Evolutionary conservation across 331 rosid genomes (phyloP).

Genomic region (Rosa hybrid): DNA sequence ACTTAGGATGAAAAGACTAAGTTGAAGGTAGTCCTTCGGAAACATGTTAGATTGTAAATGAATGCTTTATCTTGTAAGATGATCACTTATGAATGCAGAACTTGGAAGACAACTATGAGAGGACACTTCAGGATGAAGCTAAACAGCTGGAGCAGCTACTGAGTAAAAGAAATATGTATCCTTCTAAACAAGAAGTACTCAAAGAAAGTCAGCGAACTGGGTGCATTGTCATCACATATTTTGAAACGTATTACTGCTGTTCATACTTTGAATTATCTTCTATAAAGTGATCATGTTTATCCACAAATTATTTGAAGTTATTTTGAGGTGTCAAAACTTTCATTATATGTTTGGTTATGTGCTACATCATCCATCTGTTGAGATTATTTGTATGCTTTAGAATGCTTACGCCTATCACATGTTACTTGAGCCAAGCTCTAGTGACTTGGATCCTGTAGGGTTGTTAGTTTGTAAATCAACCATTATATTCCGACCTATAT

Average conservation of each 20-base stretch:
- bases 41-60: conserved; percentile 28
- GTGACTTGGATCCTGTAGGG: not conserved
- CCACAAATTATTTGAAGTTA: not conserved
- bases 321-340: conserved; percentile 2
- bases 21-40: conserved; percentile 73
- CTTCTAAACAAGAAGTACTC: conserved; percentile 83
- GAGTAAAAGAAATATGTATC: conserved; percentile 66
- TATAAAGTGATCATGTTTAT: conserved; percentile 1
- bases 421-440: not conserved
- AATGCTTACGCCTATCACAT: not conserved
- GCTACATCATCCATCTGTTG: not conserved
- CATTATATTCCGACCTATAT: not conserved
- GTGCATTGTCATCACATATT: conserved; percentile 91
- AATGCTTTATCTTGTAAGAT: conserved; percentile 29
- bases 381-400: not conserved
- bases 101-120: conserved; percentile 79
- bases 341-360: not conserved
- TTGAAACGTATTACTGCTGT: conserved; percentile 63
- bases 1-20: conserved; percentile 77
- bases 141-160: conserved; percentile 81
- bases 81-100: conserved; percentile 51
- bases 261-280: conserved; percentile 18
- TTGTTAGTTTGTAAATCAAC: not conserved
- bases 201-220: conserved; percentile 87
- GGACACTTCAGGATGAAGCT: conserved; percentile 91